phyloP scores from a whole-genome alignment of 2,329 filamentous ascomycete genomes.

The Lasiodiplodia hormozganensis region DNA sequence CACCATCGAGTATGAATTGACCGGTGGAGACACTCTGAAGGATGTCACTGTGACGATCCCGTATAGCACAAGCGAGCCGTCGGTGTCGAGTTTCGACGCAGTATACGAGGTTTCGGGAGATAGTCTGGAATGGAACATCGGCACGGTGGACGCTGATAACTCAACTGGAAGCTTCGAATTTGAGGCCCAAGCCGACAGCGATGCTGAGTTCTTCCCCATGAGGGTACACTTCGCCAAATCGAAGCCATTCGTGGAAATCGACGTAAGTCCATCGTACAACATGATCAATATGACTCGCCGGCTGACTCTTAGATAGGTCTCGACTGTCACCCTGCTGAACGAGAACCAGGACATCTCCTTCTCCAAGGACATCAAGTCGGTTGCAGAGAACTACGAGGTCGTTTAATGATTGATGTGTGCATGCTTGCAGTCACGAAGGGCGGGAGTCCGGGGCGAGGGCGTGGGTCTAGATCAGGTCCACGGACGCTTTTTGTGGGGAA shows the following conservation, averaged over 20 bases:
- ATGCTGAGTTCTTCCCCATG: conserved; percentile 99
- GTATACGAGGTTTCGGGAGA: conserved; percentile 94
- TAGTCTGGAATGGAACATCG: conserved; percentile 92
- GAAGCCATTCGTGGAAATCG: conserved; percentile 87
- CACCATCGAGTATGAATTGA: conserved; percentile 95
- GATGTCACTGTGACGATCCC: conserved; percentile 91
- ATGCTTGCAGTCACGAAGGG: conserved; percentile 30
- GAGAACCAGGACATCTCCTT: conserved; percentile 81
- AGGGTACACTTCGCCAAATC: conserved; percentile 86
- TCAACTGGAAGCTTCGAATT: conserved; percentile 91
- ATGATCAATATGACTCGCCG: neutral
- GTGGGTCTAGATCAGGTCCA: neutral
- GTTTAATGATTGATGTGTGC: conserved; percentile 59
- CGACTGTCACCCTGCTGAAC: conserved; percentile 73
- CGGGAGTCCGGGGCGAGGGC: neutral
- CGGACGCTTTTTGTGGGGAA: neutral
- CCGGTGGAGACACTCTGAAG: conserved; percentile 76
- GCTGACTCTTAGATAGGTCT: conserved; percentile 59
- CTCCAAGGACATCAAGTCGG: conserved; percentile 80
- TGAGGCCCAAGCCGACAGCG: conserved; percentile 84
- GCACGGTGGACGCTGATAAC: conserved; percentile 82
- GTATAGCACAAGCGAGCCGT: conserved; percentile 82
- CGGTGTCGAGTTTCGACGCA: conserved; percentile 91
- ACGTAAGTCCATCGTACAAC: conserved; percentile 68
- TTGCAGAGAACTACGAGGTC: conserved; percentile 78